These are phyloP conservation scores for Cystobasidiopsis lactophilus DNA, from an alignment of 768 basidiomycete species.

Conservation along the genomic window DNA sequence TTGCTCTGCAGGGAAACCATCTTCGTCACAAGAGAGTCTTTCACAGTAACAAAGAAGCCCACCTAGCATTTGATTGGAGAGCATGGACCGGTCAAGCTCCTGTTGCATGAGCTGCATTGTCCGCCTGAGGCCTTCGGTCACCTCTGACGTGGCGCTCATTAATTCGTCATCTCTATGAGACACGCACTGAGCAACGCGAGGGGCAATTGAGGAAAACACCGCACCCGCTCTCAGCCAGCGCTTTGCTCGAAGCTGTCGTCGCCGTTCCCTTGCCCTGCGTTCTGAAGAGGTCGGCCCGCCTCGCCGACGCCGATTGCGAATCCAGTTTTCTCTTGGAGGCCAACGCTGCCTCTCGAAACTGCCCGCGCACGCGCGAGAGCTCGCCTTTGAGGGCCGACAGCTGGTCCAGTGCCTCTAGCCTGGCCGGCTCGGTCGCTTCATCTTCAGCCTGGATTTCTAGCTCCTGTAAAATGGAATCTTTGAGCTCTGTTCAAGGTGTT, in stretches of 20 bases:
- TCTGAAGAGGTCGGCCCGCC: constrained; percentile 45
- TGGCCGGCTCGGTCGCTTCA: too few species aligned
- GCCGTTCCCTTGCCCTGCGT: constrained; percentile 23
- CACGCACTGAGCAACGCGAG: too few species aligned
- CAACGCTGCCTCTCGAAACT: constrained; percentile 45
- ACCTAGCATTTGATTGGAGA: constrained; percentile 71
- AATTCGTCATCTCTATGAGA: constrained; percentile 49
- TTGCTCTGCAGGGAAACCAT: constrained; percentile 33
- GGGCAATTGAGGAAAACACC: neutral
- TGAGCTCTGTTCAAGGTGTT: too few species aligned
- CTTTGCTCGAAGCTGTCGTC: constrained; percentile 22
- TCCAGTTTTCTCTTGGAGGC: constrained; percentile 54
- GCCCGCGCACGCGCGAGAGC: constrained; percentile 32
- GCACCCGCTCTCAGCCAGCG: constrained; percentile 34
- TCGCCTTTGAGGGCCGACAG: too few species aligned
- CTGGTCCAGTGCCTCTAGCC: too few species aligned
- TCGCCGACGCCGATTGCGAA: constrained; percentile 32
- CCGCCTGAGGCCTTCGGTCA: constrained; percentile 66
- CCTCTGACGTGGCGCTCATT: constrained; percentile 69
- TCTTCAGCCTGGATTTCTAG: too few species aligned
- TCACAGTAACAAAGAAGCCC: constrained; percentile 14
- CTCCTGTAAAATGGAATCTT: too few species aligned
- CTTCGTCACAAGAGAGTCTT: neutral
- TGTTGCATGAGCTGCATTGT: constrained; percentile 71
- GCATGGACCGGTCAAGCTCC: constrained; percentile 72